Base-by-base conservation (phyloP, 1,139 yeast species). In the Wickerhamomyces sp. region DNA sequence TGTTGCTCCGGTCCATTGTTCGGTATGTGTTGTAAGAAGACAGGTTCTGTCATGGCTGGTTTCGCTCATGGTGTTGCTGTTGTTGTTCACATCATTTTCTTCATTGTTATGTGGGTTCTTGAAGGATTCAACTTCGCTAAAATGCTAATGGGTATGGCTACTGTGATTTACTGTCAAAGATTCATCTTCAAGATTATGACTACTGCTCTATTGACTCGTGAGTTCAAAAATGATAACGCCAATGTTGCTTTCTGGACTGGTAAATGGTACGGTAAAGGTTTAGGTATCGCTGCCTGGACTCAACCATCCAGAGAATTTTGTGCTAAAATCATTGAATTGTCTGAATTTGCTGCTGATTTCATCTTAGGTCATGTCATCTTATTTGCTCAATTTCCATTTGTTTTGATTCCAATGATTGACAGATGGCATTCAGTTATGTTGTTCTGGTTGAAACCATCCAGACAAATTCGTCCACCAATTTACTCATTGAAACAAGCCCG, bases 231-330 rank as follows among this genome's bases (percentile, higher is more conserved):
- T 61, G 99, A 94, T 69, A 91, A 86, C 66, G 78, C 99, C 39
- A 93, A 93, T 73, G 84, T 95, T 60, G 98, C 99, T 30, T 93
- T 95, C 93, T 93, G 99, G 99, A 86, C 96, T 52, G 99, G 99
- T 78, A 91, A 91, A 71, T 93, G 99, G 99, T 89, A 91, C 69
- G 91, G 95, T 53, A 75, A 89, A 53, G 95, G 96, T 63, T 73
- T 93, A 72, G 99, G 99, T 53, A 84, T 87, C 82, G 84, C 87
- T 81, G 96, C 98, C 23, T 79, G 88, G 76, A 86, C 98, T 35
- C 99, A 93, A 73, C 99, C 99, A 54, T 67, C 88, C 43, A 88
- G 99, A 77, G 99, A 93, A 73, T 90, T 88, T 67, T 79, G 84
- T 63, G 97, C 97, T 59, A 93, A 93, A 79, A 78, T 84, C 55